Evolutionary conservation across 495 filamentous ascomycete genomes (phyloP), one percentile per base, ranked within the genome.

Genomic region (Rostrohypoxylon terebratum): DNA sequence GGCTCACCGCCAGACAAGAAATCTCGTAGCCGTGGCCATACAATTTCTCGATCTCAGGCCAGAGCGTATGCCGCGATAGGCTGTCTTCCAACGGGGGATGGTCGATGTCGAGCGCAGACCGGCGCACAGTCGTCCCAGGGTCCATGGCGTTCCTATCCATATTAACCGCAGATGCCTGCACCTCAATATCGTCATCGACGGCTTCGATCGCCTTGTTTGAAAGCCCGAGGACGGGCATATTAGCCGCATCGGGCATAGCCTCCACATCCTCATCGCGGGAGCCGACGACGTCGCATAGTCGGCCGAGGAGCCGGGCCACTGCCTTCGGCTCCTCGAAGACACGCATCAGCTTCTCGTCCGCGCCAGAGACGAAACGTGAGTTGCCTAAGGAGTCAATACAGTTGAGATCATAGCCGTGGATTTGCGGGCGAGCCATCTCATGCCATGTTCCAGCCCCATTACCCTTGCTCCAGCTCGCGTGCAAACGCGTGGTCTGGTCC

Each of bases 1-100:
- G 88, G 72, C 89, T 93, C 7, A 89, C 87, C n/a, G 94, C 92
- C 21, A 97, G 88, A 9, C 93, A 90, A 20, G 94, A 96, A 44
- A 99, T 96, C 79, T 99, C 96, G 82, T 97, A 97, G n/a, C 96
- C 96, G 81, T 99, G 96, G 5, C 96, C 96, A 79, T 99, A 99
- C 4, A 99, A 88, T 80, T 99, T 99, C 77, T 98, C 96, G 44
- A 88, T 89, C 72, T 99, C 96, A 0, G 96, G 96, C 94, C 94
- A 99, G 25, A 99, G 86, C 2, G 94, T 97, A 75, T 97, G 90
- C 7, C 96, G 90, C 34, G 93, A 89, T 13, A 99, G 87, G 63
- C 92, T 90, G 73, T 98, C 95, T 78, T 99, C 96, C 16, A 93
- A 82, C 2, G 96, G 94, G 20, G 96, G 96, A 68, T 92, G 87